Evolutionary conservation across 352 stramenopile species (phyloP), one percentile per base, ranked within the genome.

Genomic region (Globisporangium parvum): DNA sequence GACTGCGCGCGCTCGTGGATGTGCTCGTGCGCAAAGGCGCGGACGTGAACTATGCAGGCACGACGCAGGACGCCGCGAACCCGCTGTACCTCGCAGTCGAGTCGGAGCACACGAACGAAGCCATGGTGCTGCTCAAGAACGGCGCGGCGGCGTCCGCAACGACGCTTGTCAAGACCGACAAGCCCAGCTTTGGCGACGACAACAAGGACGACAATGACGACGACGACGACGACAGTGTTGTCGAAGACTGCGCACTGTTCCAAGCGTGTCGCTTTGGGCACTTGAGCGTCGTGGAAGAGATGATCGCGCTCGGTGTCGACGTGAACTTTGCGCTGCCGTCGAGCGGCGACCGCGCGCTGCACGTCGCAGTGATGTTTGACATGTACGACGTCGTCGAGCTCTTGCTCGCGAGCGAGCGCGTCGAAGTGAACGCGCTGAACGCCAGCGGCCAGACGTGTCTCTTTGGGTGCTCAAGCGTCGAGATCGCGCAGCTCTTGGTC

Each of bases 351-450:
- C 69, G 79, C 31, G 80, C 81, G 60, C 65, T 94, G 26, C 84
- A 92, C 59, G 75, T 92, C 23, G 80, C 80, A 37, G 72, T 88
- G 17, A 91, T 91, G 75, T 91, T 89, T 52, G 85, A 91, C 56
- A 91, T 88, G 75, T 67, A 88, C 44, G 75, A 87, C 20, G 77
- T 94, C n/a, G 81, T 89, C 24, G 68, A 89, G 59, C 58, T 88
- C 37, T 65, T 94, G 44, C 60, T 85, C 41, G 57, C 65, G 21
- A 74, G 67, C 48, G 65, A 79, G 45, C 55, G 65, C 39, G 69
- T 87, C 55, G 52, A 87, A 21, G 59, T 94, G 47, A 92, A 89
- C 57, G 85, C 71, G 3, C 61, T 70, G 52, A 92, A 94, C 64
- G 57, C 71, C 23, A 80, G 70, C 39, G 78, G 75, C 17, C 82